Conservation (phyloP, 177 flowering plant species). For the Vitis hybrid region DNA sequence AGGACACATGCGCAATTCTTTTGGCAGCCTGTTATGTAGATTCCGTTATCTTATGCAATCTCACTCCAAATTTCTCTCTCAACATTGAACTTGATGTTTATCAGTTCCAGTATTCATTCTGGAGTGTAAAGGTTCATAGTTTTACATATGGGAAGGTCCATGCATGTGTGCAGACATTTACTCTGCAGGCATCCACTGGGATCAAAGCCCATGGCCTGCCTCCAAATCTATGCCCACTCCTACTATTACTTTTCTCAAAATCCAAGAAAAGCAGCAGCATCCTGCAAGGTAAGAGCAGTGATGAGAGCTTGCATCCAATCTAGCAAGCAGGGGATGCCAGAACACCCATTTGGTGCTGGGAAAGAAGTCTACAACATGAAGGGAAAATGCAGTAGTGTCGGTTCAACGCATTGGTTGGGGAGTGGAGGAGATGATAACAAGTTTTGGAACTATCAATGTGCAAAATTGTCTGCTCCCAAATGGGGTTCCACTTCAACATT, state of each 20-base stretch:
- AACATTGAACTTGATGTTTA: too few relatives aligned
- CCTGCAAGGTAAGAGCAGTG: background rate
- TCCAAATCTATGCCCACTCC: conserved; percentile 4
- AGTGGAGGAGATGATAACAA: background rate
- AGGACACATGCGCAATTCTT: too few relatives aligned
- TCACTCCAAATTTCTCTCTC: too few relatives aligned
- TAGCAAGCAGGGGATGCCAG: conserved; percentile 8
- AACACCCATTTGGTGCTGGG: conserved; percentile 17
- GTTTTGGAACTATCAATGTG: background rate
- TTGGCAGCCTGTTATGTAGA: too few relatives aligned
- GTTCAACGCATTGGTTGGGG: background rate
- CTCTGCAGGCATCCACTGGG: background rate
- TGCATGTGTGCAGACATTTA: too few relatives aligned
- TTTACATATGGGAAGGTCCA: too few relatives aligned
- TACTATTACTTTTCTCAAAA: background rate
- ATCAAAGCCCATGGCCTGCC: conserved; percentile 17
- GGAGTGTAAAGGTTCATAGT: too few relatives aligned
- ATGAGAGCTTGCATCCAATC: conserved; percentile 4
- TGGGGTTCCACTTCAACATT: too few relatives aligned
- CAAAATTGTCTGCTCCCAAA: too few relatives aligned
- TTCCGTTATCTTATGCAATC: too few relatives aligned
- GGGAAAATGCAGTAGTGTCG: background rate
- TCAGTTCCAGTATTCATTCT: too few relatives aligned
- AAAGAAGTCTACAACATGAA: background rate
- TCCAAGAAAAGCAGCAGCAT: background rate